Percentiles rank a stretch among this genome's conserved stretches.
These are phyloP conservation scores for Hyphopichia burtonii DNA, from an alignment of 1,139 yeast species.

Conservation along the genomic window DNA sequence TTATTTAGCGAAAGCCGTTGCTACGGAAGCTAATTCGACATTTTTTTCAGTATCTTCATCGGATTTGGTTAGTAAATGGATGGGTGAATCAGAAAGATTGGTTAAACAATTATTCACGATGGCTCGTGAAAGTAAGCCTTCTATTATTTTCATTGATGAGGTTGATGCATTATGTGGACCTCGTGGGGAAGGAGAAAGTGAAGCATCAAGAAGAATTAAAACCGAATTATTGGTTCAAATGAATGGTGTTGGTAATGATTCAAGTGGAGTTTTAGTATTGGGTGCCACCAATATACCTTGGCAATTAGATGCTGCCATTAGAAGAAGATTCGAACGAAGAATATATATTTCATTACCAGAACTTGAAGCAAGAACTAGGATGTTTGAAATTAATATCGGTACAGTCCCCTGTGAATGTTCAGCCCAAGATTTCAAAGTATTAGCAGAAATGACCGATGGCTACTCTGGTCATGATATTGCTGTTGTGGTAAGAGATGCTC, in stretches of 20 bases:
- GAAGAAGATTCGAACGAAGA: constrained; percentile 94
- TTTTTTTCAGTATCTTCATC: constrained; percentile 94
- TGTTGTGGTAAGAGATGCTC: constrained; percentile 93
- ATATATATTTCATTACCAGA: constrained; percentile 96
- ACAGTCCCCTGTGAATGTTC: constrained; percentile 80
- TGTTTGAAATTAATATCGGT: constrained; percentile 95
- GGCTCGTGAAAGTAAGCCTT: constrained; percentile 96
- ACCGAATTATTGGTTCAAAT: constrained; percentile 95
- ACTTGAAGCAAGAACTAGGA: constrained; percentile 80
- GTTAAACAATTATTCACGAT: constrained; percentile 91
- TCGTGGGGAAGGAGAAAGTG: constrained; percentile 97
- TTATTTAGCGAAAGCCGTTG: constrained; percentile 94
- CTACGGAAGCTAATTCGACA: constrained; percentile 96
- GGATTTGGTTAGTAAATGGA: constrained; percentile 95
- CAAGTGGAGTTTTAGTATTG: constrained; percentile 86
- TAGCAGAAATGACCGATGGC: constrained; percentile 95
- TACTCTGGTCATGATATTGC: constrained; percentile 98
- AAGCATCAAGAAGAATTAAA: constrained; percentile 93
- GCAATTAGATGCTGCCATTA: constrained; percentile 97
- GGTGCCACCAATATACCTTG: constrained; percentile 99
- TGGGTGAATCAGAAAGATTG: constrained; percentile 96
- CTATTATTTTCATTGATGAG: constrained; percentile 95
- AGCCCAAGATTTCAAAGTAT: constrained; percentile 67
- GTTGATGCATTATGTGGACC: constrained; percentile 98
- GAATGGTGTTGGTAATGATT: constrained; percentile 98